These are phyloP conservation scores for Scleromitrula shiraiana DNA, from an alignment of 2,329 filamentous ascomycete genomes.

Conservation along the genomic window DNA sequence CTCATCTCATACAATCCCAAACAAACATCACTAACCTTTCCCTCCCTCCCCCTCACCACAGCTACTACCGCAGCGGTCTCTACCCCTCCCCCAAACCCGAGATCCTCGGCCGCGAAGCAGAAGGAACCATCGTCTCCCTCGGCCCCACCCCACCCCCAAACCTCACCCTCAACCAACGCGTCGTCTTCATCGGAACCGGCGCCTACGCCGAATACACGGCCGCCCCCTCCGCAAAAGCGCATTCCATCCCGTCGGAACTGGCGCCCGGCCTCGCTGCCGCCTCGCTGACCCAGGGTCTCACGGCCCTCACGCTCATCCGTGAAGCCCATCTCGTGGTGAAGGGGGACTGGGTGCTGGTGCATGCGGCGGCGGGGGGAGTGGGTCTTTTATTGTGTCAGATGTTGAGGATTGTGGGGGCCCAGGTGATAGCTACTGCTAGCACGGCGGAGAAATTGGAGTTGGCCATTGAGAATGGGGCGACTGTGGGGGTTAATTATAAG, in stretches of 20 bases:
- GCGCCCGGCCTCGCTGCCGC: slow-evolving; percentile 57
- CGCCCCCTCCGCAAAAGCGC: slow-evolving; percentile 44
- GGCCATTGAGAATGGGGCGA: slow-evolving; percentile 63
- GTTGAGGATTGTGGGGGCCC: slow-evolving; percentile 63
- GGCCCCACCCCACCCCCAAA: slow-evolving; percentile 41
- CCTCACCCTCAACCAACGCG: slow-evolving; percentile 58
- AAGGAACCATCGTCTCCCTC: slow-evolving; percentile 60
- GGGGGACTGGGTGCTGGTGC: slow-evolving; percentile 75
- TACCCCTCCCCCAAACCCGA: slow-evolving; percentile 67
- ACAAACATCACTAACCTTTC: background rate
- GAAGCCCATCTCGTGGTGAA: slow-evolving; percentile 65
- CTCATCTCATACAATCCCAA: background rate
- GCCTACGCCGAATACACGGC: slow-evolving; percentile 52
- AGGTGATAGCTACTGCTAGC: slow-evolving; percentile 71
- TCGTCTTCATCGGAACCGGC: slow-evolving; percentile 56
- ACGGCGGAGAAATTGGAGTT: slow-evolving; percentile 64
- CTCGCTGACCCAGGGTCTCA: slow-evolving; percentile 69
- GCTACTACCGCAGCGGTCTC: slow-evolving; percentile 82
- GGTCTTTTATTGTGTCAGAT: slow-evolving; percentile 70
- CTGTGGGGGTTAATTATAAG: slow-evolving; percentile 62
- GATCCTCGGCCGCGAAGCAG: slow-evolving; percentile 72
- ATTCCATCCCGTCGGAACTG: slow-evolving; percentile 58
- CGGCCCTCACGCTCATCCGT: slow-evolving; percentile 69
- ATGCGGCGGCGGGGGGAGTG: slow-evolving; percentile 79
- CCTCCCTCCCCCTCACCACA: slow-evolving; percentile 22